Conservation (phyloP, 257 asterid genomes). For the Perilla frutescens region DNA sequence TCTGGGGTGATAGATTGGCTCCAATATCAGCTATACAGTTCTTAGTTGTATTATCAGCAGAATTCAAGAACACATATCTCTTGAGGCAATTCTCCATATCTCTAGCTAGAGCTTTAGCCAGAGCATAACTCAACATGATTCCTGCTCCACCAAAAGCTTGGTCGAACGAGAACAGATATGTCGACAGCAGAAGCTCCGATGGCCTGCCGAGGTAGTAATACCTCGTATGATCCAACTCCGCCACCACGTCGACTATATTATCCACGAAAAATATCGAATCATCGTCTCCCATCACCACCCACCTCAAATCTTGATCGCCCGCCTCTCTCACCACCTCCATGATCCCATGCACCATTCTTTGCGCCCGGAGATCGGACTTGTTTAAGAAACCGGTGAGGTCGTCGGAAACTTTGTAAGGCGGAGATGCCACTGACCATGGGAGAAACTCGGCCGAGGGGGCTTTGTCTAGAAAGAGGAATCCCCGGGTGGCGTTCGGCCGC, state of each 20-base stretch:
- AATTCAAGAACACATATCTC: constrained; percentile 44
- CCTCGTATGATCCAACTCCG: constrained; percentile 51
- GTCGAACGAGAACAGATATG: constrained; percentile 52
- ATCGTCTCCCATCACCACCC: constrained; percentile 87
- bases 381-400: constrained; percentile 37
- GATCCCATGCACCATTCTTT: constrained; percentile 59
- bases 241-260: constrained; percentile 56
- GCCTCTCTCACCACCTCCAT: constrained; percentile 58
- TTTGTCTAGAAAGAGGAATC: constrained; percentile 52
- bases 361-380: constrained; percentile 35
- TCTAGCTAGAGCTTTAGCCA: constrained; percentile 59
- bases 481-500: constrained; percentile 60
- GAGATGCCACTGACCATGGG: constrained; percentile 67
- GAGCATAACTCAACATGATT: constrained; percentile 54
- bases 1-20: constrained; percentile 51
- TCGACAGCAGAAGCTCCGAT: constrained; percentile 59
- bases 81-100: constrained; percentile 53
- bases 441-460: constrained; percentile 47
- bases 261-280: constrained; percentile 68
- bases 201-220: constrained; percentile 57
- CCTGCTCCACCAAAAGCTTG: constrained; percentile 86
- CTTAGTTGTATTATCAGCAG: constrained; percentile 59
- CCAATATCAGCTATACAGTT: constrained; percentile 72
- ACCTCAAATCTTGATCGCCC: constrained; percentile 28
- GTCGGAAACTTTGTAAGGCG: constrained; percentile 56